phyloP scores from a whole-genome alignment of 78 protist species.

The Thecamonas trahens region DNA sequence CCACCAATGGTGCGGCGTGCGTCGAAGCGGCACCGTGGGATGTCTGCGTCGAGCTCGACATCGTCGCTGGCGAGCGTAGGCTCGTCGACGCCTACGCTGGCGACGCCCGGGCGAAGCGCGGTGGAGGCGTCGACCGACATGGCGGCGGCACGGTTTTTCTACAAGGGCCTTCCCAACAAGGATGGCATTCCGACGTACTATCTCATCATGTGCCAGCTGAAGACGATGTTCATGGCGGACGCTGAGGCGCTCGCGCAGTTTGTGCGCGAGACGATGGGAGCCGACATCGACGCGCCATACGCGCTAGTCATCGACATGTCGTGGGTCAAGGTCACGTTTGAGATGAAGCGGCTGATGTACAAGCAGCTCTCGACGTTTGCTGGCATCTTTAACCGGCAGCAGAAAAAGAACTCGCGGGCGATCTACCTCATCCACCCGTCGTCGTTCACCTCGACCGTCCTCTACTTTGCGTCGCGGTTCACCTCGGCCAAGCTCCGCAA shows the following conservation, averaged over 20 bases:
- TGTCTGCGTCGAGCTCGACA: background rate
- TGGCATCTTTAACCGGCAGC: background rate
- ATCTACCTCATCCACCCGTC: conserved; percentile 51
- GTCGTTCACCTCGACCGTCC: conserved; percentile 33
- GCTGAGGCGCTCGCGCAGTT: conserved; percentile 45
- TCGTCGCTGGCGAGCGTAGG: background rate
- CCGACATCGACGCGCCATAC: conserved; percentile 17
- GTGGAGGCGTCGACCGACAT: too few relatives aligned
- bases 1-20: conserved; percentile 24
- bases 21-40: background rate
- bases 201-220: conserved; percentile 32
- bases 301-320: conserved; percentile 49
- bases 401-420: conserved; percentile 42
- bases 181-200: conserved; percentile 38
- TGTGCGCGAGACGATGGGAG: conserved; percentile 33
- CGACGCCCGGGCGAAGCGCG: conserved; percentile 15
- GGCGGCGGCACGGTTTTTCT: conserved; percentile 47
- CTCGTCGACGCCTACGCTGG: conserved; percentile 26
- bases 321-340: conserved; percentile 35
- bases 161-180: conserved; percentile 45
- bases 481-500: conserved; percentile 31
- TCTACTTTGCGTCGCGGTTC: conserved; percentile 35
- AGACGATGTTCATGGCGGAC: conserved; percentile 32
- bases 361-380: conserved; percentile 2
- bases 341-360: conserved; percentile 22